These are phyloP conservation scores for Arachis stenosperma DNA, from an alignment of 306 rosid genomes.

Conservation along the genomic window DNA sequence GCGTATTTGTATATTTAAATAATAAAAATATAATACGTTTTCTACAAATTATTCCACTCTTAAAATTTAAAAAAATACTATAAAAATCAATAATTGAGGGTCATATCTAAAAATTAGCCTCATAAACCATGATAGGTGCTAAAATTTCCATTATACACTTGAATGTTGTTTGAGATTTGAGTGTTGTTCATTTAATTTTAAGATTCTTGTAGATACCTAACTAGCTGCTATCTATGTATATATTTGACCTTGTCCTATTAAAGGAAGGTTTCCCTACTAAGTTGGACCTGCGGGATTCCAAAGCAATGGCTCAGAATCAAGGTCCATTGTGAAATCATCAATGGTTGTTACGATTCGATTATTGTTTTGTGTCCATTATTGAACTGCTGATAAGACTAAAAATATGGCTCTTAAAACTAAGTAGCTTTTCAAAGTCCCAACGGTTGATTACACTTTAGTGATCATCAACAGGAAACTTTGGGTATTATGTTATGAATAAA, in stretches of 20 bases:
- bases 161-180: neutral
- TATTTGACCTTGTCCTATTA: neutral
- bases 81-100: too few species aligned
- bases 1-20: too few species aligned
- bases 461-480: neutral
- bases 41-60: too few species aligned
- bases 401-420: constrained; percentile 1
- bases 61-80: too few species aligned
- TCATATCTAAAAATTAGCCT: too few species aligned
- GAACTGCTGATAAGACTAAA: constrained; percentile 12
- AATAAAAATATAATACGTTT: too few species aligned
- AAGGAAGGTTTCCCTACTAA: neutral
- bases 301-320: constrained; percentile 39
- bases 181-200: neutral
- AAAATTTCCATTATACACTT: constrained; percentile 7
- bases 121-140: neutral
- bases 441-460: neutral
- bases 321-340: constrained; percentile 7
- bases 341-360: neutral
- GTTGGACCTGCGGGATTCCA: constrained; percentile 21
- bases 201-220: constrained; percentile 3
- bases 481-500: neutral
- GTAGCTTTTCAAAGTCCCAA: constrained; percentile 3
- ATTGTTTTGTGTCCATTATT: neutral
- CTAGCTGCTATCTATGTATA: neutral